Evolutionary conservation across 371 early-diverging fungal genomes (phyloP).

Genomic region (Mucor circinelloides): DNA sequence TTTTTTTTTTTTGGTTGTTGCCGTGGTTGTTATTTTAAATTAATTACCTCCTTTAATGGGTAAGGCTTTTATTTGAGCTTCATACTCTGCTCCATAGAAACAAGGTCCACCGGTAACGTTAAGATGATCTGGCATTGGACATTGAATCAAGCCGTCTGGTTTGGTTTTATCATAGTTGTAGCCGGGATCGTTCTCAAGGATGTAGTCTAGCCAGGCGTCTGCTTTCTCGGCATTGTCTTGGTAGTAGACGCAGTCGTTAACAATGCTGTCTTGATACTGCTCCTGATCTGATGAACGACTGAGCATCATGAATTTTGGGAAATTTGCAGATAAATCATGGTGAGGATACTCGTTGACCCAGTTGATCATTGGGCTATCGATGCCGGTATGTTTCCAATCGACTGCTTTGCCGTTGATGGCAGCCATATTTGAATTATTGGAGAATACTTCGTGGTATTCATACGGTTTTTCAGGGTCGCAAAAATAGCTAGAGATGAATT

Average conservation of each 20-base stretch:
- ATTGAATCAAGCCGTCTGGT: slow-evolving; percentile 14
- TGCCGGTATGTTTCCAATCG: slow-evolving; percentile 26
- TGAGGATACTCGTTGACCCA: slow-evolving; percentile 39
- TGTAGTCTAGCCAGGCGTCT: slow-evolving; percentile 40
- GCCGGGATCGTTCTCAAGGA: slow-evolving; percentile 38
- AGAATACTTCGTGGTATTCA: slow-evolving; percentile 27
- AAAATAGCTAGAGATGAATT: slow-evolving; percentile 43
- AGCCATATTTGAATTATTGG: slow-evolving; percentile 31
- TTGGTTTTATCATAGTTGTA: slow-evolving; percentile 18
- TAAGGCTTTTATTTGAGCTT: slow-evolving; percentile 4
- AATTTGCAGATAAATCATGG: slow-evolving; percentile 46
- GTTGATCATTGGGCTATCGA: slow-evolving; percentile 16
- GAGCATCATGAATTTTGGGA: slow-evolving; percentile 44
- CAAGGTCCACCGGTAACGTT: slow-evolving; percentile 45
- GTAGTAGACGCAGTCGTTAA: slow-evolving; percentile 38
- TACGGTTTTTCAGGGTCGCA: slow-evolving; percentile 42
- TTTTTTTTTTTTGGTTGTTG: not conserved
- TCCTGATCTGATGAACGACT: slow-evolving; percentile 18
- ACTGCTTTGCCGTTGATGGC: slow-evolving; percentile 49
- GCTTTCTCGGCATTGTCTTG: slow-evolving; percentile 27
- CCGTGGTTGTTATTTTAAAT: not conserved
- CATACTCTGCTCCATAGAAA: slow-evolving; percentile 21
- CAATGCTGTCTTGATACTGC: slow-evolving; percentile 22
- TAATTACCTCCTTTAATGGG: slow-evolving; percentile 36
- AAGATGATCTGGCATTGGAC: slow-evolving; percentile 40